These are phyloP conservation scores for Ligustrum vulgare DNA, from an alignment of 257 asterid genomes.

Conservation along the genomic window DNA sequence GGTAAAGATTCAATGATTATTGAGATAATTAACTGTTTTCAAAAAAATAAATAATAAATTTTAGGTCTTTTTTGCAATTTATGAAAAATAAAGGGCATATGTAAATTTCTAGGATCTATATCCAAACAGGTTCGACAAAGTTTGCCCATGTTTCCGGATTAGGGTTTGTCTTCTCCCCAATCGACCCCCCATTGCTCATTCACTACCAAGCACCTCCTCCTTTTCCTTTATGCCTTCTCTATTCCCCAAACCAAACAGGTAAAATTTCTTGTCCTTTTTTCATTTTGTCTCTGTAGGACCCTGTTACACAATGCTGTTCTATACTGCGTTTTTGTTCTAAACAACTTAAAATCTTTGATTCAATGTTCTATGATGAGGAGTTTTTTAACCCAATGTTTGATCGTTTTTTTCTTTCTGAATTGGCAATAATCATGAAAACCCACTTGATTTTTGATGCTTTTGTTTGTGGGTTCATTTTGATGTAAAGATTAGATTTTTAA, in stretches of 20 bases:
- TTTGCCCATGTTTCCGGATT: conserved; percentile 27
- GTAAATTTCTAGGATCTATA: background rate
- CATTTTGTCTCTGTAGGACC: background rate
- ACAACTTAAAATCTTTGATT: conserved; percentile 12
- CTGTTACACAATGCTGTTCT: conserved; percentile 8
- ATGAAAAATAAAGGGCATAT: background rate
- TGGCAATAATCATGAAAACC: conserved; percentile 7
- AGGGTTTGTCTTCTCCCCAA: conserved; percentile 38
- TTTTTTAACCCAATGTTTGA: conserved; percentile 16
- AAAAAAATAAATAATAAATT: too few relatives aligned
- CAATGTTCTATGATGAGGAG: background rate
- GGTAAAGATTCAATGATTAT: too few relatives aligned
- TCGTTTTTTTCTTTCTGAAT: conserved; percentile 1
- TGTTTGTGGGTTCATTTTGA: conserved; percentile 10
- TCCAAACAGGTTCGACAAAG: conserved; percentile 17
- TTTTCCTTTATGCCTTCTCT: conserved; percentile 7
- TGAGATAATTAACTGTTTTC: too few relatives aligned
- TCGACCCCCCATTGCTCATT: conserved; percentile 32
- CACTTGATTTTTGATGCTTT: conserved; percentile 1
- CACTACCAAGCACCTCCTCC: conserved; percentile 28
- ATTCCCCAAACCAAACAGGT: conserved; percentile 41
- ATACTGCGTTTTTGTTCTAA: background rate
- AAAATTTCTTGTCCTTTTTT: background rate
- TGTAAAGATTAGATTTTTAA: conserved; percentile 15
- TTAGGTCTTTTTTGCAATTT: background rate